These are phyloP conservation scores for Excoecaria agallocha DNA, from an alignment of 345 rosid species.

Conservation along the genomic window DNA sequence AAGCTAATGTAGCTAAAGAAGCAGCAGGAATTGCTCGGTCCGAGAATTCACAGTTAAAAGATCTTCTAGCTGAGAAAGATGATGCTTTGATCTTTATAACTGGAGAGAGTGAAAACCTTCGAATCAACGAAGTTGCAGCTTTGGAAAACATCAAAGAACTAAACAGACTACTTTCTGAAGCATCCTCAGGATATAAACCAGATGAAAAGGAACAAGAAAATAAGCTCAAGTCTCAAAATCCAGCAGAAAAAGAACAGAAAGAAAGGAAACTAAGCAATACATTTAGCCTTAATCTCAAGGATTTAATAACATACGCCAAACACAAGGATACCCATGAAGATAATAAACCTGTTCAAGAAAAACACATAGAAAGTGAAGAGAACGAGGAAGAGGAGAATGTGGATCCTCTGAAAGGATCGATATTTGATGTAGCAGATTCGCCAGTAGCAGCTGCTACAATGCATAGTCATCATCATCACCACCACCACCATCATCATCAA, in stretches of 20 bases:
- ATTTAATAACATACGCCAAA: conserved; percentile 42
- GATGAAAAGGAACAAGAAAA: conserved; percentile 22
- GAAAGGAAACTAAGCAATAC: conserved; percentile 40
- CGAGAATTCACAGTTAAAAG: conserved; percentile 76
- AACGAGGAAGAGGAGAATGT: conserved; percentile 21
- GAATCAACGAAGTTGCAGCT: conserved; percentile 55
- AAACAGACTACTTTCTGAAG: conserved; percentile 48
- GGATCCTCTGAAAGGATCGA: conserved; percentile 68
- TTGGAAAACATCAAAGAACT: conserved; percentile 56
- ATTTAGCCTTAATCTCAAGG: conserved; percentile 50
- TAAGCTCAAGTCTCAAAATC: conserved; percentile 28
- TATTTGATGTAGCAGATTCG: conserved; percentile 56
- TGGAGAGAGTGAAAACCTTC: conserved; percentile 57
- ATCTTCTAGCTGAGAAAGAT: conserved; percentile 54
- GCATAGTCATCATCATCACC: neutral
- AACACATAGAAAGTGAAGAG: conserved; percentile 17
- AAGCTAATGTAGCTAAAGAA: conserved; percentile 83
- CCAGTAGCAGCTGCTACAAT: conserved; percentile 31
- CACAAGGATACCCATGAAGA: conserved; percentile 32
- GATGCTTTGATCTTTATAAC: conserved; percentile 52
- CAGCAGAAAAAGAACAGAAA: conserved; percentile 30
- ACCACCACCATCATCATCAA: conserved; percentile 29
- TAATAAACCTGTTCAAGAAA: conserved; percentile 26
- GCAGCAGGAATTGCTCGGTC: conserved; percentile 68
- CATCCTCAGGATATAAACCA: conserved; percentile 16